A percentile compares a stretch with the other conserved stretches of the same genome.
phyloP scores from a whole-genome alignment of 1,284 basidiomycete species.

The Garcileccinum viscosum region DNA sequence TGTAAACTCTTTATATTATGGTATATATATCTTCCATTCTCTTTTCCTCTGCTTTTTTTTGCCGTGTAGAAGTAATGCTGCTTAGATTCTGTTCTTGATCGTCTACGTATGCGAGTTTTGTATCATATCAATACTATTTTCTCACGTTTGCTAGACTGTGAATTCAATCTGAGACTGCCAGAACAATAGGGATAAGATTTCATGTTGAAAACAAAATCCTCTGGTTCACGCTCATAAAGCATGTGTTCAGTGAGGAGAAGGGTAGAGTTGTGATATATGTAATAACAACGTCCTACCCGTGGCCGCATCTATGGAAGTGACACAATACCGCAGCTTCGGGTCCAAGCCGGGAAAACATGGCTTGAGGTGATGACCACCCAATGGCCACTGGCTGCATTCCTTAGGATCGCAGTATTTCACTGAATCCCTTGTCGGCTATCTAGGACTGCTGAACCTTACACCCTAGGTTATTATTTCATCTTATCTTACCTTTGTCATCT shows the following conservation, averaged over 20 bases:
- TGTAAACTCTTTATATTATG: slow-evolving; percentile 13
- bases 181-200: neutral
- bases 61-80: slow-evolving; percentile 16
- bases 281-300: neutral
- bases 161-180: neutral
- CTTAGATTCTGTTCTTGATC: slow-evolving; percentile 2
- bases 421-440: neutral
- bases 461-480: neutral
- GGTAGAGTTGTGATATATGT: neutral
- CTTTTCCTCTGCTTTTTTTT: slow-evolving; percentile 10
- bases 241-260: neutral
- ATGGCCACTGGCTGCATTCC: neutral
- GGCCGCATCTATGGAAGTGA: neutral
- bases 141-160: neutral
- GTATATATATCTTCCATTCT: slow-evolving; percentile 11
- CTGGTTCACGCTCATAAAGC: no score
- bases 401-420: neutral
- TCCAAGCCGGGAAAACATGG: neutral
- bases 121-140: neutral
- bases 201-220: neutral
- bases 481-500: neutral
- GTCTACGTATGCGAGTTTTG: neutral
- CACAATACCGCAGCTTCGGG: neutral
- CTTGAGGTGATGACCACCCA: no score
- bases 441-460: neutral